phyloP scores from a whole-genome alignment of 2,329 filamentous ascomycete species.

The Westerdykella sp. region DNA sequence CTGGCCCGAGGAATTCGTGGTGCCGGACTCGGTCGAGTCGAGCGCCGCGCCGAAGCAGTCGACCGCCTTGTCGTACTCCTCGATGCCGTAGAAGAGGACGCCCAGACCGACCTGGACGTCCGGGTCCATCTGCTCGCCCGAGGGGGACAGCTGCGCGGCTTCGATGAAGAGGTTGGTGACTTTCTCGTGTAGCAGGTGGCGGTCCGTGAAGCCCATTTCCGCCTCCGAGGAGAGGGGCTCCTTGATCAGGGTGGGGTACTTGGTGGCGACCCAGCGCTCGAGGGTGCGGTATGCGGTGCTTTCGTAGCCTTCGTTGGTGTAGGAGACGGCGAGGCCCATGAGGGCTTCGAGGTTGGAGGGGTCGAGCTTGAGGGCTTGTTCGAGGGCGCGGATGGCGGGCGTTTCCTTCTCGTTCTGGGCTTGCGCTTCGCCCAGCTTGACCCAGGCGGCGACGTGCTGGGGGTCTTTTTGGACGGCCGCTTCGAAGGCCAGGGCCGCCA shows the following conservation, averaged over 20 bases:
- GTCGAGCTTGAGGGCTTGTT: conserved; percentile 83
- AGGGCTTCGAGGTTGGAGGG: conserved; percentile 80
- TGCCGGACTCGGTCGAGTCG: conserved; percentile 75
- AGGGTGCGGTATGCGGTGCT: conserved; percentile 92
- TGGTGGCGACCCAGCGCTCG: conserved; percentile 92
- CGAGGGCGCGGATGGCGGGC: conserved; percentile 86
- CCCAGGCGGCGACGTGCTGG: conserved; percentile 87
- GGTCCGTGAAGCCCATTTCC: conserved; percentile 93
- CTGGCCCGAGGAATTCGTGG: conserved; percentile 76
- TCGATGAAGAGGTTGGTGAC: conserved; percentile 87
- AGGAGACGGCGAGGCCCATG: conserved; percentile 93
- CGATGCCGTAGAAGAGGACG: conserved; percentile 93
- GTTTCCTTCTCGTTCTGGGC: conserved; percentile 98
- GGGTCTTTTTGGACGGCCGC: conserved; percentile 88
- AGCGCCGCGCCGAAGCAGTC: conserved; percentile 96
- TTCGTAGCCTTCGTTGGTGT: conserved; percentile 98
- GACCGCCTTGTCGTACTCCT: conserved; percentile 97
- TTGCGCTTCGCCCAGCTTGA: conserved; percentile 82
- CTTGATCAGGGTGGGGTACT: conserved; percentile 78
- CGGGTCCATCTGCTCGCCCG: conserved; percentile 93
- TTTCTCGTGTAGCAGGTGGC: conserved; percentile 79
- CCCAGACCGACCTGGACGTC: conserved; percentile 97
- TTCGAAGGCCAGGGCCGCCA: conserved; percentile 92
- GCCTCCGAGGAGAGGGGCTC: conserved; percentile 64
- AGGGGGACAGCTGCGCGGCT: conserved; percentile 84